A percentile compares a stretch with the other conserved stretches of the same genome.
These are phyloP conservation scores for Guillardia theta DNA, from an alignment of 78 protist genomes.

Conservation along the genomic window DNA sequence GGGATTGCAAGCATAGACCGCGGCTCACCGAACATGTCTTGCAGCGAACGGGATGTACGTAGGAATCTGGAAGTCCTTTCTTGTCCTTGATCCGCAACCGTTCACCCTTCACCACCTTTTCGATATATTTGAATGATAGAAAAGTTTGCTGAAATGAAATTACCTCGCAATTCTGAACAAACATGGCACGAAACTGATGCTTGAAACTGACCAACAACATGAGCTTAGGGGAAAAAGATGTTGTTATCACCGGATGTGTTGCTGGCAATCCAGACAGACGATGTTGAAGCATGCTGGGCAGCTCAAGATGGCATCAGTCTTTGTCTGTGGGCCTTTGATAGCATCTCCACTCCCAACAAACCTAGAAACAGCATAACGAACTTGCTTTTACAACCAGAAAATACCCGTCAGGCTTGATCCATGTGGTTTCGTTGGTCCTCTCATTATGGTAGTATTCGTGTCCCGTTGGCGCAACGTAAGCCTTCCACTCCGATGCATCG, in stretches of 20 bases:
- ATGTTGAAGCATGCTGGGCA: constrained; percentile 72
- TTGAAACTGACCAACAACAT: constrained; percentile 29
- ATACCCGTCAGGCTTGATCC: constrained; percentile 12
- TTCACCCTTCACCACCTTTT: neutral
- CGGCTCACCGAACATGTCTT: constrained; percentile 39
- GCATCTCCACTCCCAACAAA: too few relatives aligned
- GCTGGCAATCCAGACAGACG: constrained; percentile 67
- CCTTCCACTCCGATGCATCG: neutral
- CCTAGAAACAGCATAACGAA: too few relatives aligned
- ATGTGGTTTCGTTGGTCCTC: neutral
- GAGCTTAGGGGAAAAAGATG: too few relatives aligned
- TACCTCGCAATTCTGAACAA: constrained; percentile 61
- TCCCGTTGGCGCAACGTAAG: neutral
- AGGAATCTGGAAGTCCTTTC: neutral
- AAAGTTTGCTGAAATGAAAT: neutral
- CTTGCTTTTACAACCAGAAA: too few relatives aligned
- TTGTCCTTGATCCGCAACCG: neutral
- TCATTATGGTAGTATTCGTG: neutral
- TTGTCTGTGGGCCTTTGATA: neutral
- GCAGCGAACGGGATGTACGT: constrained; percentile 59
- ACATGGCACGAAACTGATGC: constrained; percentile 72
- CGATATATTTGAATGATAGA: neutral
- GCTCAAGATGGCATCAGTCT: constrained; percentile 58
- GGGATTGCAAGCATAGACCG: neutral
- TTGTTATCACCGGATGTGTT: too few relatives aligned